A percentile compares a stretch with the other conserved stretches of the same genome.
Evolutionary conservation across 192 early-diverging fungal genomes (phyloP).

Genomic region (Spizellomyces sp.): DNA sequence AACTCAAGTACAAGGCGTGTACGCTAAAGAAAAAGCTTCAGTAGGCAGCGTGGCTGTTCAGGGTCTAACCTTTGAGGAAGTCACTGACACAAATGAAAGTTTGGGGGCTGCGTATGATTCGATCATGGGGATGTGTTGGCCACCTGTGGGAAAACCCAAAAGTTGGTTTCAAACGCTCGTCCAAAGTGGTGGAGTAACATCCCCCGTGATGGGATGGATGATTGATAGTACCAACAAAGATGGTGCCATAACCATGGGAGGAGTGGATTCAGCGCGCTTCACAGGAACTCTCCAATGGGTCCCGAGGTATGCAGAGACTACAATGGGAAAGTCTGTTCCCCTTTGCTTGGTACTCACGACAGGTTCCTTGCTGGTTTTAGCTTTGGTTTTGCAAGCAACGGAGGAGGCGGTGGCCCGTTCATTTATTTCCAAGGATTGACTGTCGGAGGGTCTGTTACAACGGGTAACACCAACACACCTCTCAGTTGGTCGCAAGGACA

Average conservation of each 20-base stretch:
- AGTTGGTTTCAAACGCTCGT: constrained; percentile 34
- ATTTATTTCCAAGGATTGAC: constrained; percentile 29
- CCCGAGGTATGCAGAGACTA: background rate
- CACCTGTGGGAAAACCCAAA: background rate
- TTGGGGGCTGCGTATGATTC: constrained; percentile 25
- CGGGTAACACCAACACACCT: background rate
- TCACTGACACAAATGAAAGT: constrained; percentile 10
- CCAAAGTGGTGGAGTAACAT: background rate
- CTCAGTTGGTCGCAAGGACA: background rate
- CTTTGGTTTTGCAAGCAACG: constrained; percentile 19
- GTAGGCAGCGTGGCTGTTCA: constrained; percentile 20
- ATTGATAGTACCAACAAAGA: background rate
- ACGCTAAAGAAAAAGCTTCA: constrained; percentile 29
- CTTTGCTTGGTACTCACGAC: too few species aligned
- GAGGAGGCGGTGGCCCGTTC: constrained; percentile 17
- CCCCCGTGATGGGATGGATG: constrained; percentile 19
- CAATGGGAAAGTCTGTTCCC: background rate
- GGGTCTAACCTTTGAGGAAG: constrained; percentile 18
- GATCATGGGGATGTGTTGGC: constrained; percentile 46
- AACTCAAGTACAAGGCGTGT: constrained; percentile 32
- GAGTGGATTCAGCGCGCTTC: constrained; percentile 32
- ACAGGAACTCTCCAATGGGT: constrained; percentile 33
- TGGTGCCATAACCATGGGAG: constrained; percentile 21
- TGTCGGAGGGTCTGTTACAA: constrained; percentile 5
- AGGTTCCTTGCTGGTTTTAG: background rate